Evolutionary conservation across 768 basidiomycete species (phyloP), one percentile per base, ranked within the genome.

Genomic region (Amanita brunnescens): DNA sequence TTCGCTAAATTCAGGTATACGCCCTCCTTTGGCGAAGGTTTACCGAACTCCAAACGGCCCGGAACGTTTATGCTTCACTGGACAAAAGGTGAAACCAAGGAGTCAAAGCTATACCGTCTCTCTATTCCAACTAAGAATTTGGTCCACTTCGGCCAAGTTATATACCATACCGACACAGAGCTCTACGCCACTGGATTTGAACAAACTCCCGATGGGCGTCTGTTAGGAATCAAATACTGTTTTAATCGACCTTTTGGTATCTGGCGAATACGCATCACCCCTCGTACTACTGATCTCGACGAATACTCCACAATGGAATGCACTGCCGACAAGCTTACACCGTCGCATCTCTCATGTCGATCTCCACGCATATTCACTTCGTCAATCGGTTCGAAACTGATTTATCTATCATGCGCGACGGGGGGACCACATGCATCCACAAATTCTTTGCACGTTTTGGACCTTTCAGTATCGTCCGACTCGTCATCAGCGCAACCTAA

Each of bases 171-270:
- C 0, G 51, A 62, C 43, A 62, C 51, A 6, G 35, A 64, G 16
- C 55, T 87, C 5, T 78, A 77, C 48, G 79, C 79, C 0, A 81
- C 80, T 0, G 85, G 83, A 0, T 85, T 81, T 59, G 79, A 83
- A 43, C 69, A 73, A 39, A 76, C 78, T 1, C 59, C 61, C 1
- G 83, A 87, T 47, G 79, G 75, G 4, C 75, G 79, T 38, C 56
- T 79, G 13, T 67, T 87, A 13, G 85, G 85, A 0, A 61, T 81
- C 52, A 78, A 74, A 53, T 67, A 67, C 3, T 87, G 85, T 60
- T 71, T 70, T 55, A 87, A 87, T 56, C 73, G 83, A 1, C 77
- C 78, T 0, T 63, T 72, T 4, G 72, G 75, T 0, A 75, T 87
- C 24, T 86, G 78, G 78, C 69, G 73, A 30, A 58, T 86, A 20